Conservation (phyloP, 768 basidiomycete species). For the Lentinus tigrinus region DNA sequence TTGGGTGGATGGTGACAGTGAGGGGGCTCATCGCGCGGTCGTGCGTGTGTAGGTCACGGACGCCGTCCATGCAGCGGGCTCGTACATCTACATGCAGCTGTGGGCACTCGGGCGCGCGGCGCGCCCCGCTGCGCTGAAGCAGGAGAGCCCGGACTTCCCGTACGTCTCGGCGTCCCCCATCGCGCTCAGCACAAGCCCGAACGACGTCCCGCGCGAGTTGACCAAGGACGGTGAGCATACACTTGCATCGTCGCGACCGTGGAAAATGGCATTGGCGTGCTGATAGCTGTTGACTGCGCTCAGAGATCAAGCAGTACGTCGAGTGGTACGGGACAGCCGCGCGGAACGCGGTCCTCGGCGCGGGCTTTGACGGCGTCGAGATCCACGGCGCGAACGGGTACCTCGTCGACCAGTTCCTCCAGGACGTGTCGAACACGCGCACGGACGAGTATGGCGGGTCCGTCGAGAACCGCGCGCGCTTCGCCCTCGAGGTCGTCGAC, state of each 20-base stretch:
- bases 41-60: conserved; percentile 43
- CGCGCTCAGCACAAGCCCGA: conserved; percentile 15
- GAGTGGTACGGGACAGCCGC: conserved; percentile 27
- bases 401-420: conserved; percentile 41
- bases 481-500: conserved; percentile 42
- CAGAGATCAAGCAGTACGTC: conserved; percentile 39
- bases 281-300: too few species aligned
- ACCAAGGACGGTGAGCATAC: conserved; percentile 18
- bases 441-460: conserved; percentile 50
- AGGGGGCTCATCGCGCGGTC: too few species aligned
- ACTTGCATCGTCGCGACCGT: not conserved
- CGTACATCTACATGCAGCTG: conserved; percentile 51
- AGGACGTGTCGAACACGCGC: conserved; percentile 39
- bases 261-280: not conserved
- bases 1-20: too few species aligned
- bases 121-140: conserved; percentile 29
- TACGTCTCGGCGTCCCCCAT: conserved; percentile 22
- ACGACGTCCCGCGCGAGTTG: conserved; percentile 22
- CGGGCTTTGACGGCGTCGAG: conserved; percentile 29
- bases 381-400: conserved; percentile 31
- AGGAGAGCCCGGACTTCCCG: conserved; percentile 30
- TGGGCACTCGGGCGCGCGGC: conserved; percentile 53
- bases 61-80: conserved; percentile 52
- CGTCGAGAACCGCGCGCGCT: conserved; percentile 44
- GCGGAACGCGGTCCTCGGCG: conserved; percentile 30